phyloP scores from a whole-genome alignment of 202 grass and related monocot species.

The Elaeis oleifera region DNA sequence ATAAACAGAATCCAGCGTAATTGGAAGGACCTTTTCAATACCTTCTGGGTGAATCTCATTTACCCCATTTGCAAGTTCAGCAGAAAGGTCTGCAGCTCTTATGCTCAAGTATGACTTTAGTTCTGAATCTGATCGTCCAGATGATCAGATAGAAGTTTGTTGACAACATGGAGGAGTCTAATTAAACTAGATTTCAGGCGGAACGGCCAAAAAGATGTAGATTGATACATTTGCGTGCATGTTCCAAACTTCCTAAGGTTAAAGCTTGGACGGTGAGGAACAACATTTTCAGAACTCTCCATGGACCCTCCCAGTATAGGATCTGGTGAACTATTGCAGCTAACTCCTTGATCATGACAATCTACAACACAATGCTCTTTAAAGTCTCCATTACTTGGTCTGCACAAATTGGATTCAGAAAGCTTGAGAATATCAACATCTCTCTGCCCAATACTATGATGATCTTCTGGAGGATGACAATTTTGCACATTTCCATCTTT shows the following conservation, averaged over 20 bases:
- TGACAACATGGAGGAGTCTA: conserved; percentile 21
- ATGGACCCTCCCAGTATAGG: conserved; percentile 3
- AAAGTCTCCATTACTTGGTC: conserved; percentile 9
- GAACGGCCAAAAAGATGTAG: conserved; percentile 48
- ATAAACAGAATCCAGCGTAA: conserved; percentile 87
- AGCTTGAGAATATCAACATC: background rate
- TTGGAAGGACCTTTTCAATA: conserved; percentile 46
- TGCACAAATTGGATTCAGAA: conserved; percentile 19
- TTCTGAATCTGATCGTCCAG: conserved; percentile 49
- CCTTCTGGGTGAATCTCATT: conserved; percentile 39
- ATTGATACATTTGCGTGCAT: conserved; percentile 48
- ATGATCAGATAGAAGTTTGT: conserved; percentile 29
- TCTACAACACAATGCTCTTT: conserved; percentile 19
- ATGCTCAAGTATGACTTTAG: conserved; percentile 60
- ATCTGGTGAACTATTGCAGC: conserved; percentile 7
- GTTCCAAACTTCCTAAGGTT: conserved; percentile 43
- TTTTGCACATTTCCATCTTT: background rate
- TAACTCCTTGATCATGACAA: conserved; percentile 18
- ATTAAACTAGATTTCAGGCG: conserved; percentile 21
- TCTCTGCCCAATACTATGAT: background rate
- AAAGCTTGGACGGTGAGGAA: conserved; percentile 11
- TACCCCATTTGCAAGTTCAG: conserved; percentile 48
- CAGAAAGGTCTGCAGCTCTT: conserved; percentile 47
- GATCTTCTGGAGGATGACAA: conserved; percentile 14
- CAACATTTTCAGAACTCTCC: conserved; percentile 20